A percentile compares a stretch with the other conserved stretches of the same genome.
phyloP scores from a whole-genome alignment of 352 stramenopile genomes.

The Pythium insidiosum region DNA sequence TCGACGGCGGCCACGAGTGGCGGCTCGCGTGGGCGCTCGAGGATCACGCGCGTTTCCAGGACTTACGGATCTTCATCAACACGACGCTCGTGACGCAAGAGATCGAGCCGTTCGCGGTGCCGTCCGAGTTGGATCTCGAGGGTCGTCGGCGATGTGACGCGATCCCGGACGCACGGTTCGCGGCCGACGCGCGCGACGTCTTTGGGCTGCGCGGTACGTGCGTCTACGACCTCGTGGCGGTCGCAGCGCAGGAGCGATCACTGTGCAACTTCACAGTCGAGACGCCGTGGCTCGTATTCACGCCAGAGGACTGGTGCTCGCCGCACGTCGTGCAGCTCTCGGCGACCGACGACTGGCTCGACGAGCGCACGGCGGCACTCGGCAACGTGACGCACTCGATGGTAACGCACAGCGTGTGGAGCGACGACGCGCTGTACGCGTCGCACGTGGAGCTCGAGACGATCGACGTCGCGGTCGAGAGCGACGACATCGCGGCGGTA shows the following conservation, averaged over 20 bases:
- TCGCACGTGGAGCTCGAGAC: conserved; percentile 21
- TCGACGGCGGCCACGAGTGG: conserved; percentile 70
- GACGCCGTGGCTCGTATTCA: conserved; percentile 72
- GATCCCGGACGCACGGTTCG: conserved; percentile 43
- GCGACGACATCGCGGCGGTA: conserved; percentile 46
- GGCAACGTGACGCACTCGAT: conserved; percentile 47
- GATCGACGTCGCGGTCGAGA: conserved; percentile 44
- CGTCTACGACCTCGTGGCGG: conserved; percentile 56
- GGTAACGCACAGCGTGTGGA: conserved; percentile 52
- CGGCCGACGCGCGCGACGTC: conserved; percentile 30
- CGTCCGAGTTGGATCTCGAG: conserved; percentile 34
- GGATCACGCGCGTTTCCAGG: conserved; percentile 63
- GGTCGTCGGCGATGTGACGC: conserved; percentile 34
- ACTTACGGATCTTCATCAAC: conserved; percentile 56
- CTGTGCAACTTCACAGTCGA: conserved; percentile 70
- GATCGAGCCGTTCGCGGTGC: conserved; percentile 42
- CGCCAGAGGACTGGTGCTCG: conserved; percentile 56
- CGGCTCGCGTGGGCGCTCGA: conserved; percentile 63
- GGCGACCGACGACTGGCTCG: conserved; percentile 50
- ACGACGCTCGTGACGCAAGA: conserved; percentile 52
- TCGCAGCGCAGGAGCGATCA: conserved; percentile 56
- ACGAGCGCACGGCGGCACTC: conserved; percentile 33
- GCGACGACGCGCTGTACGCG: conserved; percentile 67
- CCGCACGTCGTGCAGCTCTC: conserved; percentile 39
- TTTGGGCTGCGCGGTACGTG: conserved; percentile 47